Evolutionary conservation across 2,329 filamentous ascomycete genomes (phyloP).

Genomic region (Colletotrichum coccodes): DNA sequence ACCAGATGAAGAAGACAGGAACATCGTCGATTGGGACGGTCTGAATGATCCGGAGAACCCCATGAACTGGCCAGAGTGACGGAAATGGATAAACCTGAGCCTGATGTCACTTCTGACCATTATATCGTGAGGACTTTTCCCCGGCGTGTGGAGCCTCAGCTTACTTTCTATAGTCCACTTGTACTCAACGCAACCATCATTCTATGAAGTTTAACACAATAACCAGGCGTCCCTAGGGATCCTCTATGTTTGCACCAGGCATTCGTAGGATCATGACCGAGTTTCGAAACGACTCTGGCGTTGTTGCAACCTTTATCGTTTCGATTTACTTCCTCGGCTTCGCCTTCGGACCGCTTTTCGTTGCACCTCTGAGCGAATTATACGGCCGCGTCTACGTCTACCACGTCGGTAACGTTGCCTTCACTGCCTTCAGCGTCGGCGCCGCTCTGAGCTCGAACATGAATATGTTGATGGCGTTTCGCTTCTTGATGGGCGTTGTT

Average conservation of each 20-base stretch:
- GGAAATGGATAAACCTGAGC: constrained; percentile 49
- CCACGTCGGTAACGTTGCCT: constrained; percentile 56
- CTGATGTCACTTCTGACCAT: constrained; percentile 49
- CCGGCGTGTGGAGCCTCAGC: no score
- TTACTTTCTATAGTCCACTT: neutral
- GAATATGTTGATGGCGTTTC: constrained; percentile 60
- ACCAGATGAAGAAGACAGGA: no score
- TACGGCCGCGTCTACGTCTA: constrained; percentile 66
- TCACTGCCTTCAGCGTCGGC: constrained; percentile 49
- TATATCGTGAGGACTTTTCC: neutral
- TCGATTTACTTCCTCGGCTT: constrained; percentile 72
- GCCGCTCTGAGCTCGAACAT: constrained; percentile 58
- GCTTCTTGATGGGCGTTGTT: constrained; percentile 64
- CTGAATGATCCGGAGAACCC: constrained; percentile 59
- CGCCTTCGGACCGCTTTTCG: constrained; percentile 66
- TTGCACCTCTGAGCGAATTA: constrained; percentile 69
- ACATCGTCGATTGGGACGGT: constrained; percentile 59
- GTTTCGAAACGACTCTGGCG: constrained; percentile 61
- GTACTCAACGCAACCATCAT: no score
- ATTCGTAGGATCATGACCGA: constrained; percentile 70
- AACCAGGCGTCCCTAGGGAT: neutral
- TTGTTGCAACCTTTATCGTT: constrained; percentile 71
- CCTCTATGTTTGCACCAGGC: constrained; percentile 72
- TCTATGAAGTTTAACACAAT: no score
- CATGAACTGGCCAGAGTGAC: constrained; percentile 60